phyloP scores from a whole-genome alignment of 306 rosid species.

The Cicer judaicum region DNA sequence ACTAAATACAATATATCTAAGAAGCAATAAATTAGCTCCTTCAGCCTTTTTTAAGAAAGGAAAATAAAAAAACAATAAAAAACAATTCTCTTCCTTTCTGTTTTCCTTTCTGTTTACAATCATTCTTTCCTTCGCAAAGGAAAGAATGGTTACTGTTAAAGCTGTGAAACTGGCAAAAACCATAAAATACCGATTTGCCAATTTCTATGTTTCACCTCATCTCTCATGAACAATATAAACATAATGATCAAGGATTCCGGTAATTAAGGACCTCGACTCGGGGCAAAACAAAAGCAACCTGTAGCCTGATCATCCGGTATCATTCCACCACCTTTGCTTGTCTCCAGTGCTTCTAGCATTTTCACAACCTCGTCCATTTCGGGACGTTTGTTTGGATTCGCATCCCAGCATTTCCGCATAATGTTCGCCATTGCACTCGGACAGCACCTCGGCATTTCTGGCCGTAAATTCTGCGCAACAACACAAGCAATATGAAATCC shows the following conservation, averaged over 20 bases:
- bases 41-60: slow-evolving; percentile 28
- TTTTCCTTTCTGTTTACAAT: slow-evolving; percentile 38
- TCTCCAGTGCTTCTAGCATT: slow-evolving; percentile 75
- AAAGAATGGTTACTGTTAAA: slow-evolving; percentile 34
- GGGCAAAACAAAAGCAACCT: slow-evolving; percentile 70
- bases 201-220: slow-evolving; percentile 36
- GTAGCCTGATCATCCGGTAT: slow-evolving; percentile 67
- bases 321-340: slow-evolving; percentile 95
- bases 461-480: slow-evolving; percentile 67
- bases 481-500: slow-evolving; percentile 33
- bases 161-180: slow-evolving; percentile 39
- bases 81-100: slow-evolving; percentile 32
- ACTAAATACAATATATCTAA: slow-evolving; percentile 41
- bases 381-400: slow-evolving; percentile 74
- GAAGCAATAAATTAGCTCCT: slow-evolving; percentile 25
- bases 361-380: slow-evolving; percentile 82
- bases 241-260: not conserved
- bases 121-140: not conserved
- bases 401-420: slow-evolving; percentile 87
- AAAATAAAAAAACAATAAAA: not conserved
- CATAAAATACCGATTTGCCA: slow-evolving; percentile 47
- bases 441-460: slow-evolving; percentile 84
- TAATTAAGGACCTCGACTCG: slow-evolving; percentile 67
- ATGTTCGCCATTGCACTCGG: slow-evolving; percentile 60
- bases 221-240: slow-evolving; percentile 33